Percentiles rank a stretch among this genome's conserved stretches.
These are phyloP conservation scores for Taphrina betulina DNA, from an alignment of 1,139 yeast genomes.

Conservation along the genomic window DNA sequence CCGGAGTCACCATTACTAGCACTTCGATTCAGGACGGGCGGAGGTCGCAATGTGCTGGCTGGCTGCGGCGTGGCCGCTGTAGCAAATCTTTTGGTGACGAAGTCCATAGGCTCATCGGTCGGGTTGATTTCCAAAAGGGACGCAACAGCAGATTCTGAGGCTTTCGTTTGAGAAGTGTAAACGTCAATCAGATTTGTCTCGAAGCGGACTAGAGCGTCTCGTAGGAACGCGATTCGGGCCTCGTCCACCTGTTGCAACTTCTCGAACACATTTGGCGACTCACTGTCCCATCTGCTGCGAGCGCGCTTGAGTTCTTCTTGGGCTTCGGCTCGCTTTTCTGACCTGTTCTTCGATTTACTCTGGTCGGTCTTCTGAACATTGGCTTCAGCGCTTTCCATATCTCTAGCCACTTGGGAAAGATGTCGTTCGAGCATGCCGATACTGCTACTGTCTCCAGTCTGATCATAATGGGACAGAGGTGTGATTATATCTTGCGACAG, in stretches of 20 bases:
- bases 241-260: conserved; percentile 74
- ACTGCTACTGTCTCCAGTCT: conserved; percentile 20
- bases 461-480: conserved; percentile 23
- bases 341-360: conserved; percentile 27
- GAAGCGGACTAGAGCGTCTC: conserved; percentile 66
- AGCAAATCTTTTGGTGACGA: conserved; percentile 49
- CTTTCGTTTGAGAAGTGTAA: conserved; percentile 42
- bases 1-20: conserved; percentile 18
- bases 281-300: conserved; percentile 59
- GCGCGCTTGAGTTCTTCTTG: conserved; percentile 31
- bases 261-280: conserved; percentile 75
- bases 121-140: conserved; percentile 63
- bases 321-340: conserved; percentile 25
- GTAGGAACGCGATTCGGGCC: conserved; percentile 62
- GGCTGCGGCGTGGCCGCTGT: background rate
- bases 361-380: conserved; percentile 15
- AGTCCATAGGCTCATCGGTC: conserved; percentile 57
- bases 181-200: conserved; percentile 55
- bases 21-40: conserved; percentile 9
- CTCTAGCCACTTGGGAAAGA: conserved; percentile 7
- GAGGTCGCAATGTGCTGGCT: background rate
- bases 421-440: conserved; percentile 29
- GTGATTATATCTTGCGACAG: conserved; percentile 11
- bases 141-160: conserved; percentile 66
- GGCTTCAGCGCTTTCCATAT: conserved; percentile 23